phyloP scores from a whole-genome alignment of 768 basidiomycete species.

The Auricularia sp. region DNA sequence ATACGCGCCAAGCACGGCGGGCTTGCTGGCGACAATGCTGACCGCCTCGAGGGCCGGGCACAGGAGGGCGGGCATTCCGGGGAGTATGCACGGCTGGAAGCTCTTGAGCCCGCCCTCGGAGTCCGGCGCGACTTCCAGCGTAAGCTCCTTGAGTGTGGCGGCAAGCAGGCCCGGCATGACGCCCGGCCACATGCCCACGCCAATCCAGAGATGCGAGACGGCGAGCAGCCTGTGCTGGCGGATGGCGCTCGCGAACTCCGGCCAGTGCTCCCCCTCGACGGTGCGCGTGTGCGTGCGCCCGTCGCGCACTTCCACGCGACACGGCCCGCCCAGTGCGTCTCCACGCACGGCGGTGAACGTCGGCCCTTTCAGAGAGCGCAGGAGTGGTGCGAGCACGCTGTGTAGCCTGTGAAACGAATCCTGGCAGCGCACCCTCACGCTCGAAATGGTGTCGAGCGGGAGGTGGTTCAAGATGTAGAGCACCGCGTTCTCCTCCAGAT shows the following conservation, averaged over 20 bases:
- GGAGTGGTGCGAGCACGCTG: no score
- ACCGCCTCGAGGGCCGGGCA: neutral
- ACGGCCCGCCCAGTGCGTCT: no score
- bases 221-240: neutral
- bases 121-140: neutral
- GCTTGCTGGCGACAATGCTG: neutral
- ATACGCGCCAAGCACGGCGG: neutral
- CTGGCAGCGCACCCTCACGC: no score
- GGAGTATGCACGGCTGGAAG: neutral
- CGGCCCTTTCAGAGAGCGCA: no score
- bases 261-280: neutral
- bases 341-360: no score
- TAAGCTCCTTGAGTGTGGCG: neutral
- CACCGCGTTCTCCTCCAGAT: no score
- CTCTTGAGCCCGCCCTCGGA: neutral
- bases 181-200: neutral
- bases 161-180: neutral
- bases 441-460: no score
- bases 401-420: no score
- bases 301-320: no score
- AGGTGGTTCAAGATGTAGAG: no score
- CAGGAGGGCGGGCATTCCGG: neutral
- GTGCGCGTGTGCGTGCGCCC: no score
- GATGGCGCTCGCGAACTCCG: neutral
- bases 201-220: neutral